Evolutionary conservation across 768 basidiomycete species (phyloP), one percentile per base, ranked within the genome.

Genomic region (Boletus pseudo-olivaceus): DNA sequence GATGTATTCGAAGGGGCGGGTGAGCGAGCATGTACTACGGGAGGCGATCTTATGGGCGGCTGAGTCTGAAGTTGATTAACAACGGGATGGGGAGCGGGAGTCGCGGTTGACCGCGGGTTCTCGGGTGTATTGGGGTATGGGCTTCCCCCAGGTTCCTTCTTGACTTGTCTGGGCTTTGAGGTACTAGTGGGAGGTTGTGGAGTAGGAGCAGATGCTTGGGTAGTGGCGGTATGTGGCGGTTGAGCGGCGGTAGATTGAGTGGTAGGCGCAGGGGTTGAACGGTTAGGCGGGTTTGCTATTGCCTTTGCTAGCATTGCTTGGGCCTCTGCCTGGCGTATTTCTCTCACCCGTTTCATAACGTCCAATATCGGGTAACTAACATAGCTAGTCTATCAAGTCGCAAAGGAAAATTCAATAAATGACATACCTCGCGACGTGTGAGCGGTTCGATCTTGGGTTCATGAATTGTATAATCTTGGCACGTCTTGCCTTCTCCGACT

Each of bases 391-490:
- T 41, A 58, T 53, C 46, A 60, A 33, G 33, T 49, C 26, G 43
- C 9, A 14, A 27, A 40, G 30, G 23, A 48, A 32, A 17, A 19
- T 44, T 41, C 20, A 30, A 54, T 32, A 46, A 55, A 56, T 33
- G 7, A 67, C 67, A 48, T 72, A 86, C 84, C 69, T 82, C 45
- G 84, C 80, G 17, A 74, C 71, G 50, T 69, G 62, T 53, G 79
- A 73, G 20, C 59, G 75, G 62, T 65, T 82, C 71, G 55, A 72
- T 73, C 59, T 78, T 10, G 88, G 87, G 48, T 82, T 82, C 88
- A 90, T 89, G 72, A 85, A 89, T 51, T 87, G 81, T 75, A 88
- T 79, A 51, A 93, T 82, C 76, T 90, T 89, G 20, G 78, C 74
- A 47, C 85, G 79, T 44, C 87, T 82, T 29, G 81, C 83, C 67